phyloP scores from a whole-genome alignment of 306 rosid genomes.

The Phaseolus lunatus region DNA sequence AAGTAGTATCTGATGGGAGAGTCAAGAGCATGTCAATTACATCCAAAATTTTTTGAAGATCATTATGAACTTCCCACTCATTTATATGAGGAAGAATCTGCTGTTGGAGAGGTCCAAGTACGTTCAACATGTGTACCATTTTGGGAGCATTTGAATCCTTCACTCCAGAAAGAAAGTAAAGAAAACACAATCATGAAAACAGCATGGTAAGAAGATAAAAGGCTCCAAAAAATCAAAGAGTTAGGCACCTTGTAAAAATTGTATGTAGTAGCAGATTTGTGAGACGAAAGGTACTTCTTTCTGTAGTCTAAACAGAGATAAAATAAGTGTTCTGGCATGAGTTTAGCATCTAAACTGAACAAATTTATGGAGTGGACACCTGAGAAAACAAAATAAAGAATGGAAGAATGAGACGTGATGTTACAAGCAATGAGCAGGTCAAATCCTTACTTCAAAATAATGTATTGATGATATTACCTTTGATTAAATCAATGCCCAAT shows the following conservation, averaged over 20 bases:
- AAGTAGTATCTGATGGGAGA: conserved; percentile 65
- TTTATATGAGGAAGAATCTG: conserved; percentile 53
- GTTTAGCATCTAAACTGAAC: conserved; percentile 67
- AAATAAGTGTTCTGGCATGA: conserved; percentile 82
- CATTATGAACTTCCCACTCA: conserved; percentile 73
- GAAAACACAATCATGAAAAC: conserved; percentile 30
- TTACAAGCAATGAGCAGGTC: not conserved
- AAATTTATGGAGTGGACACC: conserved; percentile 61
- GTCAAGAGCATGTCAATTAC: conserved; percentile 73
- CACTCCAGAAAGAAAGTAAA: conserved; percentile 16
- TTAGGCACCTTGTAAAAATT: conserved; percentile 82
- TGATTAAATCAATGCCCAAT: conserved; percentile 67
- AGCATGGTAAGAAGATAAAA: not conserved
- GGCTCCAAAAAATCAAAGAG: conserved; percentile 11
- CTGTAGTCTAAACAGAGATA: conserved; percentile 75
- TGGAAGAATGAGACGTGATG: not conserved
- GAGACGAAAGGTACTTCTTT: conserved; percentile 55
- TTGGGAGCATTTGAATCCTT: conserved; percentile 86
- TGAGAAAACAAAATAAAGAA: conserved; percentile 37
- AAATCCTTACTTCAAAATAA: not conserved
- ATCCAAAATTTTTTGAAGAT: conserved; percentile 65
- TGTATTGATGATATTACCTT: conserved; percentile 53
- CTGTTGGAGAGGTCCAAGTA: conserved; percentile 67
- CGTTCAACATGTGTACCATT: conserved; percentile 74
- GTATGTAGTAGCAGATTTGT: conserved; percentile 56